Percentiles rank a stretch among this genome's conserved stretches.
These are phyloP conservation scores for Tylopilus sp. DNA, from an alignment of 1,284 basidiomycete species.

Conservation along the genomic window DNA sequence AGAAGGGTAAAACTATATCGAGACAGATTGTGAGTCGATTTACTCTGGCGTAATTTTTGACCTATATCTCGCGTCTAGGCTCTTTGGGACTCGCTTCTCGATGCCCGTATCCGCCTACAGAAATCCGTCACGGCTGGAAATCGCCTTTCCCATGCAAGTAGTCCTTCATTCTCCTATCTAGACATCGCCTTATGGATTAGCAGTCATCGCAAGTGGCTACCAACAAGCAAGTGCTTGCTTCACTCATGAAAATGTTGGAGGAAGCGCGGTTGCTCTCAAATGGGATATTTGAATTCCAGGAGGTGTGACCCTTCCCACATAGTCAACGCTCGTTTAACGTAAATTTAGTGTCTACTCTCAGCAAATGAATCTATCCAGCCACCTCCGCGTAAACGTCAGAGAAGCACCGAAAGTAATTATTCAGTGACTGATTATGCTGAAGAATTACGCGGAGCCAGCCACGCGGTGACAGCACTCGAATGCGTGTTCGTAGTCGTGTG, in stretches of 20 bases:
- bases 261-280: conserved; percentile 58
- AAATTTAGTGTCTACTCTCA: conserved; percentile 41
- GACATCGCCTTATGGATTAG: conserved; percentile 20
- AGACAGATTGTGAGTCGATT: conserved; percentile 67
- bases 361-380: conserved; percentile 45
- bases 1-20: conserved; percentile 77
- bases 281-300: conserved; percentile 65
- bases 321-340: conserved; percentile 15
- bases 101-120: conserved; percentile 84
- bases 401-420: conserved; percentile 25
- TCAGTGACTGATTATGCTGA: conserved; percentile 9
- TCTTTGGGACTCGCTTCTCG: conserved; percentile 80
- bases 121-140: conserved; percentile 68
- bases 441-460: conserved; percentile 45
- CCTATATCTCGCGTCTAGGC: conserved; percentile 42
- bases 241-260: conserved; percentile 48
- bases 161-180: conserved; percentile 13
- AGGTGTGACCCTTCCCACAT: conserved; percentile 37
- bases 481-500: conserved; percentile 42
- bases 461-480: conserved; percentile 49
- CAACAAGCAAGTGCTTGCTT: conserved; percentile 35
- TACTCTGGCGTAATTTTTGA: conserved; percentile 3
- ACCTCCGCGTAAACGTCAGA: conserved; percentile 60
- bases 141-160: conserved; percentile 50
- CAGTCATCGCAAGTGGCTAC: conserved; percentile 20